These are phyloP conservation scores for Aspergillus neoniger DNA, from an alignment of 2,329 filamentous ascomycete species.

Conservation along the genomic window DNA sequence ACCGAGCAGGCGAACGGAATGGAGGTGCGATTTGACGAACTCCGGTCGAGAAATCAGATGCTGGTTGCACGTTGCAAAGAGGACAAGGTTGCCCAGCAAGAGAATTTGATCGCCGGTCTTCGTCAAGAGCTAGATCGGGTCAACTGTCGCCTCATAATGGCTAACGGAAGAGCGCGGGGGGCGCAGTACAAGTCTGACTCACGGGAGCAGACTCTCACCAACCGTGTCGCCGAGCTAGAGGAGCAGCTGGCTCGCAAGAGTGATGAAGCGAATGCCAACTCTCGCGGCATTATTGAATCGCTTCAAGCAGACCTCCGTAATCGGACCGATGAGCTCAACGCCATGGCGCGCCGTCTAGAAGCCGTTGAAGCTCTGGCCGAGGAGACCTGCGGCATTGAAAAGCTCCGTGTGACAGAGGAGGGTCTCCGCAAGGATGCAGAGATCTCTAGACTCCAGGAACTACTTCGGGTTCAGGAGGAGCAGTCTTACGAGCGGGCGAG, in stretches of 20 bases:
- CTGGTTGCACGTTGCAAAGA: not conserved
- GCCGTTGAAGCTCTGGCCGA: constrained; percentile 1
- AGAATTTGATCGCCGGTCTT: not conserved
- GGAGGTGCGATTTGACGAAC: not conserved
- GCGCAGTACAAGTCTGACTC: constrained; percentile 6
- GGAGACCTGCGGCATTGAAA: too few species aligned
- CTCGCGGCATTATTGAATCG: constrained; percentile 6
- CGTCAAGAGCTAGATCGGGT: constrained; percentile 9
- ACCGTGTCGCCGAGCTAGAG: constrained; percentile 14
- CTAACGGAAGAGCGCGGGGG: not conserved
- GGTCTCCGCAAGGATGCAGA: too few species aligned
- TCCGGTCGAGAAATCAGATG: not conserved
- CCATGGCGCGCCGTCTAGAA: constrained; percentile 7
- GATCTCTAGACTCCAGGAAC: too few species aligned
- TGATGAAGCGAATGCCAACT: constrained; percentile 3
- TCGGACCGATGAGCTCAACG: constrained; percentile 6
- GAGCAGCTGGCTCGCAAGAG: constrained; percentile 6
- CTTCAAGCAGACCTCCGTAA: constrained; percentile 12
- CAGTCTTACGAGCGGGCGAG: too few species aligned
- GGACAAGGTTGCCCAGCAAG: not conserved
- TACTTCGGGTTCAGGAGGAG: too few species aligned
- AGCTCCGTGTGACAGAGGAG: too few species aligned
- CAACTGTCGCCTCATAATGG: constrained; percentile 1
- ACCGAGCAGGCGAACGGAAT: not conserved
- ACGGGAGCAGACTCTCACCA: constrained; percentile 3